Conservation (phyloP, 1,139 yeast species). For the Suzukiozyma palmioleophila region DNA sequence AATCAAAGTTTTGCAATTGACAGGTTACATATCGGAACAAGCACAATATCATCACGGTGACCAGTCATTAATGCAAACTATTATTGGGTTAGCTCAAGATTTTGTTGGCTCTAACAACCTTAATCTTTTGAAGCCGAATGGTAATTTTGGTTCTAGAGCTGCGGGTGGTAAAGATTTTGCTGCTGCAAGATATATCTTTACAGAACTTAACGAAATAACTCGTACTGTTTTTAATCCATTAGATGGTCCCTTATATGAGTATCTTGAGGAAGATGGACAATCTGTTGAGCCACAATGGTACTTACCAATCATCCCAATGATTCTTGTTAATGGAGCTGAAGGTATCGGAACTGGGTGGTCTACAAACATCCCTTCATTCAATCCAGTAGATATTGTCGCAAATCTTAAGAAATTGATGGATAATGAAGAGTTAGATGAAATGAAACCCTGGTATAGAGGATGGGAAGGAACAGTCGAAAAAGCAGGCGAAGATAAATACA, state of each 20-base stretch:
- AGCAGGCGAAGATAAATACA: slow-evolving; percentile 60
- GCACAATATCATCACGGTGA: slow-evolving; percentile 98
- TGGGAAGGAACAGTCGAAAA: slow-evolving; percentile 85
- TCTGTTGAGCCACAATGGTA: slow-evolving; percentile 97
- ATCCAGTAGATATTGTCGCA: slow-evolving; percentile 76
- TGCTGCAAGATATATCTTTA: slow-evolving; percentile 96
- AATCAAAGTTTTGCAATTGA: slow-evolving; percentile 86
- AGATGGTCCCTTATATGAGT: slow-evolving; percentile 75
- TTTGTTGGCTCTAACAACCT: slow-evolving; percentile 91
- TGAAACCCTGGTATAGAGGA: slow-evolving; percentile 95
- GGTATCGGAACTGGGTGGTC: slow-evolving; percentile 99
- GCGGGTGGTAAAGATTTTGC: slow-evolving; percentile 98
- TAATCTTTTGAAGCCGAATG: slow-evolving; percentile 82
- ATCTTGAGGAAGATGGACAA: slow-evolving; percentile 88
- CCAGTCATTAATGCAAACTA: slow-evolving; percentile 78
- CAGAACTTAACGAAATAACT: slow-evolving; percentile 76
- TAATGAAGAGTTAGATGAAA: slow-evolving; percentile 64
- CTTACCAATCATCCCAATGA: slow-evolving; percentile 87
- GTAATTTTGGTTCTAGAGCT: slow-evolving; percentile 96
- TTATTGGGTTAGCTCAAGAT: slow-evolving; percentile 91
- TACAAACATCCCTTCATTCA: slow-evolving; percentile 84
- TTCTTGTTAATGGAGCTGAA: slow-evolving; percentile 91
- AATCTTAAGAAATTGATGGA: slow-evolving; percentile 73
- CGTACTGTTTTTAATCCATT: slow-evolving; percentile 70
- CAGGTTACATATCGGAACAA: slow-evolving; percentile 84